Base-by-base conservation (phyloP, 371 early-diverging fungal species). In the Smittium culicis region DNA sequence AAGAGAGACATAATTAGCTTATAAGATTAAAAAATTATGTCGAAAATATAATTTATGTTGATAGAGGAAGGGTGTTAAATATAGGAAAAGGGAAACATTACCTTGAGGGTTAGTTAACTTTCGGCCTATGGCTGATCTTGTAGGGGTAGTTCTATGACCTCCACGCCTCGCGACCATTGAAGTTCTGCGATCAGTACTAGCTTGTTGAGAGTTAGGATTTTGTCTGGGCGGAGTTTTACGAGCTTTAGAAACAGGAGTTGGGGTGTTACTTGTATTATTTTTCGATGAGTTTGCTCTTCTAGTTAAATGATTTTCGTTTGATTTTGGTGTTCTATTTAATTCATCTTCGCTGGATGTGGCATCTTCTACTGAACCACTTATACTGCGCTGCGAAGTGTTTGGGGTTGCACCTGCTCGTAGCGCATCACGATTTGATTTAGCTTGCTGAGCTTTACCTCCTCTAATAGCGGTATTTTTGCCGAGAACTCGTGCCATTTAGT, bases 121-220 rank as follows among this genome's bases (percentile, higher is more conserved):
- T n/a, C n/a, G n/a, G n/a, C n/a, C n/a, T 29, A 83, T 80, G 11
- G 88, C 88, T 25, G 89, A 86, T 54, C 82, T 69, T 24, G 55
- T 14, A 33, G 66, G 66, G 5, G 66, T 57, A 57, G 66, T 33
- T 20, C 5, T 33, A 5, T 20, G 16, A 16, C 57, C 35, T 14
- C 66, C 66, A 17, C 60, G 58, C 24, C 30, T 65, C 58, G 34
- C 66, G 20, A 54, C 57, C 14, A 34, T 57, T 27, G 62, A 5
- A 3, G 30, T n/a, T 3, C 35, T 27, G 17, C 25, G 28, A 60
- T 14, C 2, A 25, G 2, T 60, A 14, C 61, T 11, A 61, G 54
- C 27, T 5, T 54, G 5, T 5, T 5, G 45, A 45, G 5, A 45
- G 20, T 45, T 45, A 5, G 5, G 11, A 45, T 5, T 45, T 11